phyloP scores from a whole-genome alignment of 192 early-diverging fungal species.

The Chytriomyces sp. region DNA sequence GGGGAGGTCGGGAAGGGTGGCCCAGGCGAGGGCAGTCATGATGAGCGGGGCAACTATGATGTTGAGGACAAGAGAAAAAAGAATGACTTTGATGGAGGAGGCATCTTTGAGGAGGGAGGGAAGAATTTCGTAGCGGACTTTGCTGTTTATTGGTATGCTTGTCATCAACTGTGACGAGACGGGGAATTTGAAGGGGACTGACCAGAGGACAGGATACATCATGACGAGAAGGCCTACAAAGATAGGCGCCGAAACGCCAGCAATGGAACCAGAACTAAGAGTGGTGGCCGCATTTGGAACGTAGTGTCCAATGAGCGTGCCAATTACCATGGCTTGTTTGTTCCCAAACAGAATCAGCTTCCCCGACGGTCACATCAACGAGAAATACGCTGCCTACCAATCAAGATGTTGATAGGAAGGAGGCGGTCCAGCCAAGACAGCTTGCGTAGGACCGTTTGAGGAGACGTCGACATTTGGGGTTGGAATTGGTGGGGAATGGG shows the following conservation, averaged over 20 bases:
- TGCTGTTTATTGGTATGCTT: slow-evolving; percentile 10
- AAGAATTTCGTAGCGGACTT: slow-evolving; percentile 52
- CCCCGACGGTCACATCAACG: background rate
- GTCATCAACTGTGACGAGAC: background rate
- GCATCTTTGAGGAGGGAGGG: background rate
- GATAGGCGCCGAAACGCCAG: slow-evolving; percentile 69
- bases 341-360: background rate
- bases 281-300: slow-evolving; percentile 52
- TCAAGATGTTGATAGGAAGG: slow-evolving; percentile 25
- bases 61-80: slow-evolving; percentile 63
- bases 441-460: no score
- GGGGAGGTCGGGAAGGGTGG: slow-evolving; percentile 63
- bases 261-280: slow-evolving; percentile 60
- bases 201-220: slow-evolving; percentile 77
- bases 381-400: slow-evolving; percentile 6
- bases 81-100: slow-evolving; percentile 28
- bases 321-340: slow-evolving; percentile 52
- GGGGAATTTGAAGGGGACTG: slow-evolving; percentile 31
- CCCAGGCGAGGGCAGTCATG: slow-evolving; percentile 72
- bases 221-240: slow-evolving; percentile 64
- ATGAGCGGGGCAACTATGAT: slow-evolving; percentile 68
- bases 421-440: slow-evolving; percentile 33
- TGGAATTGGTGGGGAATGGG: no score
- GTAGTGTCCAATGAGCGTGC: slow-evolving; percentile 64
- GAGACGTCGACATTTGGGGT: no score